phyloP scores from a whole-genome alignment of 2,329 filamentous ascomycete genomes.

The Hypoxylon sp. region DNA sequence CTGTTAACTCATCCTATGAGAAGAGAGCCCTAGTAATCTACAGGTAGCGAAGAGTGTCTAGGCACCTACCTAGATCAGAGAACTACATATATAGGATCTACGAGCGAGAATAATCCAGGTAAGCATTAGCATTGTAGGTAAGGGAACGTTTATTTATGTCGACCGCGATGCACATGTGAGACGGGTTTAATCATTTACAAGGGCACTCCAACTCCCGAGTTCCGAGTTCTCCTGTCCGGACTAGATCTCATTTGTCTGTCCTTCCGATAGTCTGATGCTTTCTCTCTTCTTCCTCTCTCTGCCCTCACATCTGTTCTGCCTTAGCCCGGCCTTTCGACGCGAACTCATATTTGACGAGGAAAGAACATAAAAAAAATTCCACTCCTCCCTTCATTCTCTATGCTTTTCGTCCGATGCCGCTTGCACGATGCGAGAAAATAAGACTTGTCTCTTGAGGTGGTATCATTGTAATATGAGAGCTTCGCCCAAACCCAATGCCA shows the following conservation, averaged over 20 bases:
- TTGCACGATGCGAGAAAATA: conserved; percentile 27
- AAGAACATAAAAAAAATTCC: not conserved
- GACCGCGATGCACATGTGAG: conserved; percentile 20
- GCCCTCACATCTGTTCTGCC: not conserved
- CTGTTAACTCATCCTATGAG: no score
- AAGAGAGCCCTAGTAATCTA: no score
- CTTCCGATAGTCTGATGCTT: not conserved
- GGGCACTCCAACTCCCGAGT: conserved; percentile 9
- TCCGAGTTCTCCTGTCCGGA: not conserved
- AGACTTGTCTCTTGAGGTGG: conserved; percentile 27
- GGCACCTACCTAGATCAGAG: no score
- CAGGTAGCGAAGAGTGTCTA: no score
- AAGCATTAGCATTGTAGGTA: not conserved
- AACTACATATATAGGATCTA: no score
- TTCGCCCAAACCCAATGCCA: conserved; percentile 36
- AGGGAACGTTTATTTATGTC: conserved; percentile 20
- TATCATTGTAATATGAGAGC: conserved; percentile 31
- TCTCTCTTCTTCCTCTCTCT: conserved; percentile 3
- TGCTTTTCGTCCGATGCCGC: conserved; percentile 7
- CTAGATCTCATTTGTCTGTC: conserved; percentile 1
- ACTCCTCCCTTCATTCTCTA: not conserved
- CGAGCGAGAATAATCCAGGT: not conserved
- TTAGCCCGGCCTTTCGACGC: not conserved
- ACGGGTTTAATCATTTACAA: conserved; percentile 1
- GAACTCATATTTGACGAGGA: not conserved